Conservation (phyloP, 192 early-diverging fungal genomes). For the Backusella sp. region DNA sequence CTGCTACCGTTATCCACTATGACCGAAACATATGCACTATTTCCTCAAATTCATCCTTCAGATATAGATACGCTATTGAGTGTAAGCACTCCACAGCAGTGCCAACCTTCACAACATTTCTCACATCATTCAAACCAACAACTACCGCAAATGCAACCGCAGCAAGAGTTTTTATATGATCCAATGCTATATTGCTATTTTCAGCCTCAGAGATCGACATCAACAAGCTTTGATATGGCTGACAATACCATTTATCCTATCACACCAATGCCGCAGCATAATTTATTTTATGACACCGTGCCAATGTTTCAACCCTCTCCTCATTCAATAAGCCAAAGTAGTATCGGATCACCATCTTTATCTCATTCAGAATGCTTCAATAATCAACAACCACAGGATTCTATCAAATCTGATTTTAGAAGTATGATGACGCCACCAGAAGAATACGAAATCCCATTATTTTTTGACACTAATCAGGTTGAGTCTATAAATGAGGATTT, state of each 20-base stretch:
- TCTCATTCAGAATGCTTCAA: constrained; percentile 1
- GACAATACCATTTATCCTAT: not conserved
- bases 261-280: not conserved
- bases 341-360: not conserved
- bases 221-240: not conserved
- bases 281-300: not conserved
- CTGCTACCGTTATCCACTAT: not conserved
- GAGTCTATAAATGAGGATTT: not conserved
- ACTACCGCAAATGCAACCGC: not conserved
- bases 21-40: not conserved
- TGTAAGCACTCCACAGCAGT: not conserved
- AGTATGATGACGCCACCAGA: constrained; percentile 6
- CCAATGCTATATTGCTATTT: not conserved
- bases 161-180: not conserved
- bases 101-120: not conserved
- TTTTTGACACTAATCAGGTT: constrained; percentile 2
- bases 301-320: not conserved
- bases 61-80: not conserved
- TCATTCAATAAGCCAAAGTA: not conserved
- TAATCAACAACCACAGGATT: not conserved
- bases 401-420: not conserved
- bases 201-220: constrained; percentile 1
- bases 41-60: not conserved
- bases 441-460: constrained; percentile 8
- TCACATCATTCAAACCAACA: not conserved